Percentiles rank a stretch among this genome's conserved stretches.
These are phyloP conservation scores for Euphorbia celastroides DNA, from an alignment of 441 rosid genomes.

Conservation along the genomic window DNA sequence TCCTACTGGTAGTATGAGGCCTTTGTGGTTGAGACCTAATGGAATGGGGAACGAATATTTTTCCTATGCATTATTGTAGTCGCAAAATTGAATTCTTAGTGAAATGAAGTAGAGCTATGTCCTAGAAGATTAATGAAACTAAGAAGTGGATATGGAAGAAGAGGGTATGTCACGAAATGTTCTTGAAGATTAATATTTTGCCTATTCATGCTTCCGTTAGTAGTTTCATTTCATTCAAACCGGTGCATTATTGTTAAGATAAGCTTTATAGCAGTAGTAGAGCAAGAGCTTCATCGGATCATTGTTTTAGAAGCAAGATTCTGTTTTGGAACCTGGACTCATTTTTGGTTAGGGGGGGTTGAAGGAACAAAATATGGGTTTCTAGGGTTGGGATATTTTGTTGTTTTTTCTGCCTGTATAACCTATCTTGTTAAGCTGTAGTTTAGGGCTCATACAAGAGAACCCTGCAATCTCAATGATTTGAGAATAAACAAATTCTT, in stretches of 20 bases:
- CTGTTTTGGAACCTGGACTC: not conserved
- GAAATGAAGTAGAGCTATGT: not conserved
- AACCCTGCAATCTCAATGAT: not conserved
- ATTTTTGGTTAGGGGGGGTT: not conserved
- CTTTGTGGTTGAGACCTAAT: not conserved
- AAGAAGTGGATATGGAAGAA: not conserved
- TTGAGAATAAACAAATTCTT: not conserved
- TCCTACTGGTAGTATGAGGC: not conserved
- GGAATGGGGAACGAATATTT: not conserved
- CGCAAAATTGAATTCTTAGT: not conserved
- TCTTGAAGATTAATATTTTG: too few relatives aligned
- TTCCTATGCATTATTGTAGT: not conserved
- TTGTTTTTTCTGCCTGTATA: not conserved
- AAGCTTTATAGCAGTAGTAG: not conserved
- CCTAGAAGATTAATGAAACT: not conserved
- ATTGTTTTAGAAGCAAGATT: not conserved
- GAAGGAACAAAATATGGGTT: not conserved
- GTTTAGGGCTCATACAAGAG: not conserved
- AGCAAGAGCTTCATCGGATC: not conserved
- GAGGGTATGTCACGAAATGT: not conserved
- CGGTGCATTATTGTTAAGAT: not conserved
- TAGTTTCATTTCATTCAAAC: not conserved
- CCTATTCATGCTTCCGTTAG: not conserved
- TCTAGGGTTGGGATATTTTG: not conserved
- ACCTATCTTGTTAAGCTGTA: not conserved